phyloP scores from a whole-genome alignment of 2,329 filamentous ascomycete species.

The Claviceps arundinis region DNA sequence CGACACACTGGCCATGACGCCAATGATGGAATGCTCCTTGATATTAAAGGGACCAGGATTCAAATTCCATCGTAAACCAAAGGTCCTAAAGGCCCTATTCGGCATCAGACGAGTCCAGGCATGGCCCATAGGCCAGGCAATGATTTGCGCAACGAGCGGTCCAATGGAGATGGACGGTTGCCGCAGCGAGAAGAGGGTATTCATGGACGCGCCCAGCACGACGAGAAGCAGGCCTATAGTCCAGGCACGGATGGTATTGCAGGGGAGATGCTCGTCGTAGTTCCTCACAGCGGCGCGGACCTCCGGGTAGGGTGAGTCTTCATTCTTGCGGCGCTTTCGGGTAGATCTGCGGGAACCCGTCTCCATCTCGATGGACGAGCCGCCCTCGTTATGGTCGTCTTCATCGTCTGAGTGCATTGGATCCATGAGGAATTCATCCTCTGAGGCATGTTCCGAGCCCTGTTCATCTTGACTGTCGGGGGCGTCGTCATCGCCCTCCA shows the following conservation, averaged over 20 bases:
- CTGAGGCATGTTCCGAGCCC: conserved; percentile 30
- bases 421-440: conserved; percentile 38
- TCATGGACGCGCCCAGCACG: conserved; percentile 44
- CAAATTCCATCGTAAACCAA: conserved; percentile 42
- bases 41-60: conserved; percentile 58
- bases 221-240: conserved; percentile 45
- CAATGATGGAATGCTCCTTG: conserved; percentile 57
- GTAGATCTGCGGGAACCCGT: conserved; percentile 7
- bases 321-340: conserved; percentile 28
- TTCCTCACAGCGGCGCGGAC: conserved; percentile 51
- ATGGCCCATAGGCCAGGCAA: conserved; percentile 50
- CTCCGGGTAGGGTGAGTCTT: conserved; percentile 54
- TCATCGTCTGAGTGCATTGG: conserved; percentile 31
- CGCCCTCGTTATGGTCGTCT: not conserved
- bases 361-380: conserved; percentile 9
- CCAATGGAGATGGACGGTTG: conserved; percentile 48
- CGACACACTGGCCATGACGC: conserved; percentile 58
- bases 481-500: conserved; percentile 28
- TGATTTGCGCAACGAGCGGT: conserved; percentile 47
- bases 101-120: conserved; percentile 46
- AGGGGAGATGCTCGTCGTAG: conserved; percentile 51
- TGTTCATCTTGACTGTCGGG: conserved; percentile 31
- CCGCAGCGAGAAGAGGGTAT: conserved; percentile 51
- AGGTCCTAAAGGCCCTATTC: conserved; percentile 31
- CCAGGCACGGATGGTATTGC: conserved; percentile 54